Percentiles rank a stretch among this genome's conserved stretches.
Conservation (phyloP, 495 filamentous ascomycete genomes). For the Bombardia bombarda region DNA sequence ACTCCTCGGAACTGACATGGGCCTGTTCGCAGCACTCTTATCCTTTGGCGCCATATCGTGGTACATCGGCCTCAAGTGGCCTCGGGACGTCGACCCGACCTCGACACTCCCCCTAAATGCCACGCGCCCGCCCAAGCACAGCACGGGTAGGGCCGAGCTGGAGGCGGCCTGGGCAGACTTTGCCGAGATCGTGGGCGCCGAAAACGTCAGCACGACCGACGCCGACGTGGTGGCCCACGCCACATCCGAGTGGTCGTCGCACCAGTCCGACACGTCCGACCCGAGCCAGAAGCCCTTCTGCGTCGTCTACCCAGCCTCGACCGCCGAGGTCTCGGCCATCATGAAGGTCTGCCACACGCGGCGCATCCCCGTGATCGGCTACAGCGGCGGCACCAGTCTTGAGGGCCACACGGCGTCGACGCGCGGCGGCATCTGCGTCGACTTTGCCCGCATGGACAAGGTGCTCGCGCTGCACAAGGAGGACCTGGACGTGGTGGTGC, state of each 20-base stretch:
- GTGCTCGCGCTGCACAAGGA: slow-evolving; percentile 62
- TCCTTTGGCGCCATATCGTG: slow-evolving; percentile 59
- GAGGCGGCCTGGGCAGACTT: slow-evolving; percentile 95
- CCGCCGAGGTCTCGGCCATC: slow-evolving; percentile 61
- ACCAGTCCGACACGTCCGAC: slow-evolving; percentile 46
- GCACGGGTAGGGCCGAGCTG: slow-evolving; percentile 65
- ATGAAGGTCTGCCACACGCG: slow-evolving; percentile 69
- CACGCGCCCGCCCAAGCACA: slow-evolving; percentile 55
- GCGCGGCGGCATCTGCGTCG: slow-evolving; percentile 65
- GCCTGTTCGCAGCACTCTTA: slow-evolving; percentile 37
- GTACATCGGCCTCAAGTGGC: slow-evolving; percentile 58
- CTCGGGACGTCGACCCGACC: slow-evolving; percentile 47
- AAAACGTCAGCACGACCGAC: slow-evolving; percentile 71
- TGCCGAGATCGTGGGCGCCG: slow-evolving; percentile 69
- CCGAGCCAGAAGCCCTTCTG: slow-evolving; percentile 43
- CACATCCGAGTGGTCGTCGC: slow-evolving; percentile 84
- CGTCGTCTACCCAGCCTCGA: slow-evolving; percentile 57
- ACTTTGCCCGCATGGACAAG: slow-evolving; percentile 70
- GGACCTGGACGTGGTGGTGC: slow-evolving; percentile 74
- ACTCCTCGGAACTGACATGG: slow-evolving; percentile 1
- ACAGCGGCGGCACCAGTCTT: slow-evolving; percentile 70
- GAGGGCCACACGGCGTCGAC: slow-evolving; percentile 76
- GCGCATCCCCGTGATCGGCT: slow-evolving; percentile 65
- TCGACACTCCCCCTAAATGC: slow-evolving; percentile 68
- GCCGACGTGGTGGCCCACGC: slow-evolving; percentile 64